Conservation (phyloP, 2,329 filamentous ascomycete genomes). For the Rhexocercosporidium sp. region DNA sequence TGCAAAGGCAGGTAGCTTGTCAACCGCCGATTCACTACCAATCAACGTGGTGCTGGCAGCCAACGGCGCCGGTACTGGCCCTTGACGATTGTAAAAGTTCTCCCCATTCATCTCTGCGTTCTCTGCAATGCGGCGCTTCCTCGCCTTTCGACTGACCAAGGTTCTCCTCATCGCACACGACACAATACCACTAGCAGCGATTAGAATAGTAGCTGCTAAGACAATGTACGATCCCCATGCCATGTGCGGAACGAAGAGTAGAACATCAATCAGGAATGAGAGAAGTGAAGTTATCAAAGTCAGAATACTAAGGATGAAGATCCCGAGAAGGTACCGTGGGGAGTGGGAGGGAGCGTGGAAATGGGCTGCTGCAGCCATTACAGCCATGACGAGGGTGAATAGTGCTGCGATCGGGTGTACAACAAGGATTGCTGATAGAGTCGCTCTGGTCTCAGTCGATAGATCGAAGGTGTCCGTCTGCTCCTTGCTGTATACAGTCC, state of each 20-base stretch:
- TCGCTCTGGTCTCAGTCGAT: slow-evolving; percentile 56
- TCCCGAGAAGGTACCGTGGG: slow-evolving; percentile 79
- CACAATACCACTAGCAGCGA: slow-evolving; percentile 80
- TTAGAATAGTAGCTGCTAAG: slow-evolving; percentile 83
- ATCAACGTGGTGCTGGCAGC: slow-evolving; percentile 60
- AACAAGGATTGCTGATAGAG: slow-evolving; percentile 86
- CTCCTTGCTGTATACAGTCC: slow-evolving; percentile 32
- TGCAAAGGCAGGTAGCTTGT: slow-evolving; percentile 61
- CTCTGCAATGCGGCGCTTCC: slow-evolving; percentile 87
- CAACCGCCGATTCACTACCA: slow-evolving; percentile 58
- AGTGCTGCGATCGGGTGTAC: slow-evolving; percentile 91
- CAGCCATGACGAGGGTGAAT: slow-evolving; percentile 82
- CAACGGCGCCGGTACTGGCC: slow-evolving; percentile 34
- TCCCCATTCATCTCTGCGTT: slow-evolving; percentile 98
- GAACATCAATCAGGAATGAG: slow-evolving; percentile 90
- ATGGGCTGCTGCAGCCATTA: slow-evolving; percentile 80
- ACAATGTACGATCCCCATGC: slow-evolving; percentile 95
- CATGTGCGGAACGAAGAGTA: slow-evolving; percentile 93
- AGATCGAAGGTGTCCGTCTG: slow-evolving; percentile 58
- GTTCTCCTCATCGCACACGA: slow-evolving; percentile 95
- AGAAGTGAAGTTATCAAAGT: slow-evolving; percentile 83
- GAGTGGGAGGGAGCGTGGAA: slow-evolving; percentile 90
- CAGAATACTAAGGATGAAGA: slow-evolving; percentile 86
- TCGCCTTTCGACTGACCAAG: slow-evolving; percentile 88
- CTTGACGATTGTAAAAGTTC: slow-evolving; percentile 81